Evolutionary conservation across 495 filamentous ascomycete genomes (phyloP).

Genomic region (Aspergillus conjunctus): DNA sequence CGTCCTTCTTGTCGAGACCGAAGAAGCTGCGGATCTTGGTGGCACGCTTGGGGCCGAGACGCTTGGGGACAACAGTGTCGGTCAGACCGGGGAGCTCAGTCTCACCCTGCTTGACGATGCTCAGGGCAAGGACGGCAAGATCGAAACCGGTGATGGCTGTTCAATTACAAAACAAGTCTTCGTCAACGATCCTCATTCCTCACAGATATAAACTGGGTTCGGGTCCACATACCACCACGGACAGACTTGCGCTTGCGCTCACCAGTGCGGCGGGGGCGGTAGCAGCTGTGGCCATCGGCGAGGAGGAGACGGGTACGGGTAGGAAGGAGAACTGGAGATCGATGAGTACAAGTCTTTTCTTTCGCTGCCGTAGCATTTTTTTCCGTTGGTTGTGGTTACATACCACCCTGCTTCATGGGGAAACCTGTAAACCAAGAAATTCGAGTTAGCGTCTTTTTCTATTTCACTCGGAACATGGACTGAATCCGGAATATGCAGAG

Average conservation of each 20-base stretch:
- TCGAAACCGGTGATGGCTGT: constrained; percentile 87
- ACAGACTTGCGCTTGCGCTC: constrained; percentile 99
- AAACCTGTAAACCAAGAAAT: constrained; percentile 57
- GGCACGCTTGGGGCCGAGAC: constrained; percentile 97
- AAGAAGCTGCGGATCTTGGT: constrained; percentile 99
- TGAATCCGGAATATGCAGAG: background rate
- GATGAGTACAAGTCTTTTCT: constrained; percentile 31
- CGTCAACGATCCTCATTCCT: background rate
- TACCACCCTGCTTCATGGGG: constrained; percentile 99
- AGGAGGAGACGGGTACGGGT: constrained; percentile 96
- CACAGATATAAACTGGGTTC: background rate
- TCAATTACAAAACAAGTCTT: constrained; percentile 21
- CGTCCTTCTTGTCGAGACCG: constrained; percentile 98
- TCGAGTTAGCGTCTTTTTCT: constrained; percentile 30
- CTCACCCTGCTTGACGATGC: constrained; percentile 97
- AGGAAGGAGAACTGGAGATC: constrained; percentile 70
- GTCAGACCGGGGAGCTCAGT: constrained; percentile 90
- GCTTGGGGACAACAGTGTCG: constrained; percentile 95
- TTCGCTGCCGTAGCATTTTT: constrained; percentile 8
- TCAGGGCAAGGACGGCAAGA: constrained; percentile 87
- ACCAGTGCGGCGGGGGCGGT: constrained; percentile 93
- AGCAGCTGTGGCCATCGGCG: constrained; percentile 85
- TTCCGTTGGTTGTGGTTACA: constrained; percentile 33
- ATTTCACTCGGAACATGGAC: constrained; percentile 2
- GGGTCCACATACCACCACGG: constrained; percentile 69